Evolutionary conservation across 352 stramenopile species (phyloP).

Genomic region (Phytophthora crassamura): DNA sequence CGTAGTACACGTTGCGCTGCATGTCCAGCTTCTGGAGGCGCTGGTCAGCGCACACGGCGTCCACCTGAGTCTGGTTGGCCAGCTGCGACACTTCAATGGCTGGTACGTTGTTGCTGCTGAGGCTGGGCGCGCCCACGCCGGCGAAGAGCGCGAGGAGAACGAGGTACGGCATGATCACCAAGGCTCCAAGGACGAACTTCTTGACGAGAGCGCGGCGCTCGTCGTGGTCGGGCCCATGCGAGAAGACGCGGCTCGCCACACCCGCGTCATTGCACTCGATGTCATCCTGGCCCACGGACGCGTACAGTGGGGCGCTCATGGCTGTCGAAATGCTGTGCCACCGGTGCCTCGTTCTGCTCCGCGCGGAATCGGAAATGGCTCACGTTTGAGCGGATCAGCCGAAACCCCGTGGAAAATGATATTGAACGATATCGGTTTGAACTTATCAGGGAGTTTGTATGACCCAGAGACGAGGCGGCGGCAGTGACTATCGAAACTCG

Average conservation of each 20-base stretch:
- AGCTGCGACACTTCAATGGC: conserved; percentile 10
- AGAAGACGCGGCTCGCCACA: conserved; percentile 48
- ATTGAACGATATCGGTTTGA: no score
- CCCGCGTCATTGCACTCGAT: conserved; percentile 57
- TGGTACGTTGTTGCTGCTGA: background rate
- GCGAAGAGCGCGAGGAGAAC: conserved; percentile 64
- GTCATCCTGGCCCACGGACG: conserved; percentile 74
- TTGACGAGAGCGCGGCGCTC: conserved; percentile 56
- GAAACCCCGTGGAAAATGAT: no score
- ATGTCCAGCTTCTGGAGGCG: conserved; percentile 73
- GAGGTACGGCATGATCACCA: conserved; percentile 70
- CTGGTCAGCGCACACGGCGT: conserved; percentile 60
- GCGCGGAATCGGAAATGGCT: conserved; percentile 10
- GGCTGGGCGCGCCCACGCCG: conserved; percentile 31
- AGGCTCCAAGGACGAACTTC: conserved; percentile 55
- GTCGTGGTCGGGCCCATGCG: conserved; percentile 53
- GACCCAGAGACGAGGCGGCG: no score
- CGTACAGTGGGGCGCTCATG: conserved; percentile 65
- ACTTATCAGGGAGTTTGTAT: no score
- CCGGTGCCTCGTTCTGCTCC: background rate
- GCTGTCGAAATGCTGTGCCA: background rate
- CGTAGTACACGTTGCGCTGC: conserved; percentile 85
- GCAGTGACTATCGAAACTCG: no score
- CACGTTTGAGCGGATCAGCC: no score
- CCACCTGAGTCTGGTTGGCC: conserved; percentile 43